phyloP scores from a whole-genome alignment of 129 eudicot genomes.

The Logfia minima region DNA sequence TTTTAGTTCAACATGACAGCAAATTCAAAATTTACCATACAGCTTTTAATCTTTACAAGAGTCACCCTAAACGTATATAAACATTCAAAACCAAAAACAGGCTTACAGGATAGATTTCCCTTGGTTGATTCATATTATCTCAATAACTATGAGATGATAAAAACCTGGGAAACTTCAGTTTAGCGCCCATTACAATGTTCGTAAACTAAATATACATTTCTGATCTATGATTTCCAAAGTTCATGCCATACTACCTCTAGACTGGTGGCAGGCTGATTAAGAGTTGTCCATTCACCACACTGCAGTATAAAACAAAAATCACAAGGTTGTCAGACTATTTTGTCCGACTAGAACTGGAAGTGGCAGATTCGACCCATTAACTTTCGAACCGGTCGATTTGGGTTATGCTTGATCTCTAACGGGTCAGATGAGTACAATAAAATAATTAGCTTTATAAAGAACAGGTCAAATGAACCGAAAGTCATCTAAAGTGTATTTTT shows the following conservation, averaged over 20 bases:
- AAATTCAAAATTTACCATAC: conserved; percentile 32
- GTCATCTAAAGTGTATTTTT: background rate
- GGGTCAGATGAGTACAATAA: background rate
- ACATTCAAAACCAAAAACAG: conserved; percentile 25
- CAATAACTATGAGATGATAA: background rate
- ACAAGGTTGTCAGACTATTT: background rate
- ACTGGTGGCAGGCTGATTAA: conserved; percentile 68
- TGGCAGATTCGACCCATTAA: background rate
- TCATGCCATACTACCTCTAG: conserved; percentile 21
- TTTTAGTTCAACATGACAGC: conserved; percentile 14
- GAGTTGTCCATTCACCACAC: conserved; percentile 61
- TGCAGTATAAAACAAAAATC: conserved; percentile 35
- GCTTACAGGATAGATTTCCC: conserved; percentile 21
- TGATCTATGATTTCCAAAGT: conserved; percentile 14
- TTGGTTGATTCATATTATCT: conserved; percentile 13
- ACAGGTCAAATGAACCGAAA: background rate
- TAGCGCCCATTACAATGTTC: conserved; percentile 25
- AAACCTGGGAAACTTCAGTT: conserved; percentile 8
- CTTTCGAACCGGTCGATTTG: background rate
- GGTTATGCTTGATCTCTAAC: background rate
- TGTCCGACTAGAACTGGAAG: background rate
- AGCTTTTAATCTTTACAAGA: conserved; percentile 18
- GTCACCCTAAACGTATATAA: conserved; percentile 14
- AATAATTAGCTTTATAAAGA: too few relatives aligned
- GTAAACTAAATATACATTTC: conserved; percentile 30